Conservation (phyloP, 768 basidiomycete genomes). For the Xanthoconium stramineum region DNA sequence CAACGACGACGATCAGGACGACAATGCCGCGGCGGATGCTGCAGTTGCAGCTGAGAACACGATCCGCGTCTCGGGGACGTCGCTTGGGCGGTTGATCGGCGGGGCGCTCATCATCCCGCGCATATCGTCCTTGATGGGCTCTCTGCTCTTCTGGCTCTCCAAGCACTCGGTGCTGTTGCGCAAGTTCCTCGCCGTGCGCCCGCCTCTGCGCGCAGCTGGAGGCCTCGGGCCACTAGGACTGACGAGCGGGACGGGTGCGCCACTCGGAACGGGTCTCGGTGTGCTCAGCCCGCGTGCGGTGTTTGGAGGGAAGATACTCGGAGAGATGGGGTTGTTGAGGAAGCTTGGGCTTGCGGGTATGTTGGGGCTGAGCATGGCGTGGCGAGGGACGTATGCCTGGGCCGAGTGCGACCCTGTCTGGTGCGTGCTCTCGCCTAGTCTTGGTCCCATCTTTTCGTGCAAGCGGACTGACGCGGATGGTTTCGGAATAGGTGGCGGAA, state of each 20-base stretch:
- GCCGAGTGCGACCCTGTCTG: constrained; percentile 71
- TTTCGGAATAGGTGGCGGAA: constrained; percentile 54
- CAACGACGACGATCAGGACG: constrained; percentile 8
- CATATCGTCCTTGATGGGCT: constrained; percentile 65
- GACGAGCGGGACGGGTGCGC: constrained; percentile 5
- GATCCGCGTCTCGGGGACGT: constrained; percentile 54
- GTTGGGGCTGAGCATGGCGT: constrained; percentile 45
- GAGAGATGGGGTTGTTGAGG: constrained; percentile 17
- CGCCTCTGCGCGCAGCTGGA: constrained; percentile 8
- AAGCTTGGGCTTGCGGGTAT: constrained; percentile 28
- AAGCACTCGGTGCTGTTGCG: constrained; percentile 29
- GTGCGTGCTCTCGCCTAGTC: constrained; percentile 29
- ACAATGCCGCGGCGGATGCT: constrained; percentile 24
- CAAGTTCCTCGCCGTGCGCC: constrained; percentile 23
- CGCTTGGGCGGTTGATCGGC: constrained; percentile 63
- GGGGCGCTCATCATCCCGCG: constrained; percentile 68
- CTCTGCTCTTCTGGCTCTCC: constrained; percentile 53
- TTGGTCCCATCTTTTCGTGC: not conserved
- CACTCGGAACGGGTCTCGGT: constrained; percentile 3
- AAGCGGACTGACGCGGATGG: not conserved
- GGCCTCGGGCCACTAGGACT: constrained; percentile 19
- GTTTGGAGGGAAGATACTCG: constrained; percentile 14
- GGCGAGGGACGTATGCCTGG: constrained; percentile 61
- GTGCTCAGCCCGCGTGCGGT: constrained; percentile 13
- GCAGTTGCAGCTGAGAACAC: constrained; percentile 57